Percentiles rank a stretch among this genome's conserved stretches.
Evolutionary conservation across 129 eudicot species (phyloP).

Genomic region (Rutidosis leptorrhynchoides): DNA sequence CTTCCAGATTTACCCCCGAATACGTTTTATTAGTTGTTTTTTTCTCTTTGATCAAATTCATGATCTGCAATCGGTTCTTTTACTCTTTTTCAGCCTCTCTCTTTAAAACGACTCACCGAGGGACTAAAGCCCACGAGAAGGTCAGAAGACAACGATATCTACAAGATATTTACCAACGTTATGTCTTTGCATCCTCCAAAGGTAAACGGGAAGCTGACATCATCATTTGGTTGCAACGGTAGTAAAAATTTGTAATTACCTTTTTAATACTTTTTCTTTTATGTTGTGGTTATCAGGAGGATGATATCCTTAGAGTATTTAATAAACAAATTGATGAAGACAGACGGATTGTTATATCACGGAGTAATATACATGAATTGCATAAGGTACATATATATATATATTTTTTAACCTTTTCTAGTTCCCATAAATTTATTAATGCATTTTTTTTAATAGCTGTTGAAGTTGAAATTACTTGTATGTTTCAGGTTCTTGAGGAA

Average conservation of each 20-base stretch:
- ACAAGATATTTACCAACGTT: conserved; percentile 75
- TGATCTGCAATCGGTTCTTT: not conserved
- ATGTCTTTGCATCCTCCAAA: conserved; percentile 66
- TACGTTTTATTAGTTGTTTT: not conserved
- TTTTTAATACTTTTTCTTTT: not conserved
- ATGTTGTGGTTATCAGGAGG: conserved; percentile 53
- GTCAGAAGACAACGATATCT: conserved; percentile 61
- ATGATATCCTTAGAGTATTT: conserved; percentile 61
- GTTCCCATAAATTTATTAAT: not conserved
- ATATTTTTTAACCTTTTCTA: not conserved
- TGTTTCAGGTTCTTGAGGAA: conserved; percentile 82
- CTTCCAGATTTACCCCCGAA: conserved; percentile 2
- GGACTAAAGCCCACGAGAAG: conserved; percentile 62
- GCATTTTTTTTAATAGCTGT: not conserved
- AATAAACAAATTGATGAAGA: conserved; percentile 94
- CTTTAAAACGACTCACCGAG: conserved; percentile 80
- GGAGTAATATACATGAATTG: conserved; percentile 78
- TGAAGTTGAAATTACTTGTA: conserved; percentile 11
- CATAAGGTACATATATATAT: conserved; percentile 52
- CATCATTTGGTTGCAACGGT: not conserved
- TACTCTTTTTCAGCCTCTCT: conserved; percentile 66
- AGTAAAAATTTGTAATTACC: not conserved
- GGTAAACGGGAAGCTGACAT: conserved; percentile 37
- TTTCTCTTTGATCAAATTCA: not conserved
- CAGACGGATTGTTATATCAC: conserved; percentile 75